Conservation (phyloP, 768 basidiomycete species). For the Tylopilus sp. region DNA sequence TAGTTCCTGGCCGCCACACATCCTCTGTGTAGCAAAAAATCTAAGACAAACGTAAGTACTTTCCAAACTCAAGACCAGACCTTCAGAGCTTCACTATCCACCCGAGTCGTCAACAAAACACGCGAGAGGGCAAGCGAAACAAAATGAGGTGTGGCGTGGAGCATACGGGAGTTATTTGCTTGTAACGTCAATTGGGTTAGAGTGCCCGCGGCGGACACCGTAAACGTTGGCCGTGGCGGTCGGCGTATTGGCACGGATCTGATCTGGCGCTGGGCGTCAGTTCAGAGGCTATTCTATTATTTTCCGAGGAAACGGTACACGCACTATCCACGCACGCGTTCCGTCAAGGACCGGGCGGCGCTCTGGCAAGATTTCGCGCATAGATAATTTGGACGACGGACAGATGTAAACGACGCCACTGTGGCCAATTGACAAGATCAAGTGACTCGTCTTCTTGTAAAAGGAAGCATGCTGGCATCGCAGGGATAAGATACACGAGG, state of each 20-base stretch:
- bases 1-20: too few species aligned
- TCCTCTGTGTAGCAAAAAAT: too few species aligned
- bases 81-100: too few species aligned
- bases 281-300: conserved; percentile 2
- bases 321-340: neutral
- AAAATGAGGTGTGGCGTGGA: too few species aligned
- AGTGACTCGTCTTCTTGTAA: conserved; percentile 3
- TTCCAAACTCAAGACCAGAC: too few species aligned
- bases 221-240: conserved; percentile 9
- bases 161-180: too few species aligned
- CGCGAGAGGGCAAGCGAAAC: too few species aligned
- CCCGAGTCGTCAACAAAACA: too few species aligned
- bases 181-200: too few species aligned
- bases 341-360: conserved; percentile 13
- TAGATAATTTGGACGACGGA: neutral
- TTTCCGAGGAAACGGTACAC: conserved; percentile 13
- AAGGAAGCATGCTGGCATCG: conserved; percentile 2
- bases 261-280: conserved; percentile 8
- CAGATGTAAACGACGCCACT: conserved; percentile 14
- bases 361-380: conserved; percentile 5
- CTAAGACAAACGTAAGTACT: too few species aligned
- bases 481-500: conserved; percentile 3
- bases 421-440: conserved; percentile 9
- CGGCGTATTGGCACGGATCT: conserved; percentile 10
- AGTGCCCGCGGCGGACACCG: too few species aligned